A percentile compares a stretch with the other conserved stretches of the same genome.
These are phyloP conservation scores for Phlebopus sp. DNA, from an alignment of 1,284 basidiomycete species.

Conservation along the genomic window DNA sequence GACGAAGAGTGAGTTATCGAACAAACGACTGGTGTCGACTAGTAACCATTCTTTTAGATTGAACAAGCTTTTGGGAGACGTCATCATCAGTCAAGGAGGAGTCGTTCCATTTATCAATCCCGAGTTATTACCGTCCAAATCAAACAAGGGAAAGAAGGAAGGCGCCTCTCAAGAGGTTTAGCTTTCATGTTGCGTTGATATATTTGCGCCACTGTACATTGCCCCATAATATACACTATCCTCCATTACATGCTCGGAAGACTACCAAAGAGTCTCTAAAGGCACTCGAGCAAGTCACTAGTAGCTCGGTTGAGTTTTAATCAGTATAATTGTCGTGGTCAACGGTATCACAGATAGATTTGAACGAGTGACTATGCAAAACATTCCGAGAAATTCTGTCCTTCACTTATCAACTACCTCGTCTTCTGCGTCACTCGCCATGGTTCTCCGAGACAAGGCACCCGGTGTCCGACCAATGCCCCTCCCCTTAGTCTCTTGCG, in stretches of 20 bases:
- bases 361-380: background rate
- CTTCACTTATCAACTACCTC: slow-evolving; percentile 49
- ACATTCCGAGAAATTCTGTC: background rate
- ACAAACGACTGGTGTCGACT: background rate
- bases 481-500: slow-evolving; percentile 28
- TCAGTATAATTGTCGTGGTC: background rate
- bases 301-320: background rate
- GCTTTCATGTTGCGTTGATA: slow-evolving; percentile 15
- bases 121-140: slow-evolving; percentile 65
- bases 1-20: slow-evolving; percentile 62
- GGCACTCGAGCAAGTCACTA: background rate
- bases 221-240: slow-evolving; percentile 33
- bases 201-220: slow-evolving; percentile 22
- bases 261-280: no score
- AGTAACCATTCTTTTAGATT: slow-evolving; percentile 38
- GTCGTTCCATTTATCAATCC: slow-evolving; percentile 63
- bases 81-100: slow-evolving; percentile 84
- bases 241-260: slow-evolving; percentile 3
- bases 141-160: slow-evolving; percentile 55
- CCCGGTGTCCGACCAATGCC: slow-evolving; percentile 45
- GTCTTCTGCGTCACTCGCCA: slow-evolving; percentile 80
- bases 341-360: background rate
- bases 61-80: slow-evolving; percentile 71
- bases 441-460: slow-evolving; percentile 67
- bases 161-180: slow-evolving; percentile 37